Evolutionary conservation across 2,329 filamentous ascomycete genomes (phyloP), one percentile per base, ranked within the genome.

Genomic region (Amylocarpus encephaloides): DNA sequence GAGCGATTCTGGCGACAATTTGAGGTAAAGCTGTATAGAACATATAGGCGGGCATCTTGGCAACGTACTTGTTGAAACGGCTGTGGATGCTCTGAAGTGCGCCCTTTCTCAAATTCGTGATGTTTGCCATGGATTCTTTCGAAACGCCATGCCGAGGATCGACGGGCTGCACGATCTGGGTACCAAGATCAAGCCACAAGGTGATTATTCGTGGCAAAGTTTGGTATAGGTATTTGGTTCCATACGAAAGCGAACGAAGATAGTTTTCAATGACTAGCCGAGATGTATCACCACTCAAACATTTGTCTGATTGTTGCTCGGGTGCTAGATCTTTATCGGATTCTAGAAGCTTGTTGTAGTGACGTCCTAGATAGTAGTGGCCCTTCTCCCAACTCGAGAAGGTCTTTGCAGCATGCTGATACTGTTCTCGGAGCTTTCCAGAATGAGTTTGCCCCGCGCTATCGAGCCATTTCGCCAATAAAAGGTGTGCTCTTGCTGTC

Each of bases 391-490:
- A 98, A 46, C 81, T 81, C 5, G 74, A 71, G 60, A 75, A 73
- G 1, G 80, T 82, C 64, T 79, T 83, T n/a, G 86, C 80, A 1
- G 91, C 91, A 58, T 86, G 80, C 55, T 90, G 85, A 62, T 96
- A 98, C 63, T 88, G 88, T 48, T 83, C 78, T 41, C 88, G 82
- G 56, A 97, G 78, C 3, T 87, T 82, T 40, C 82, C 78, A 3
- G 88, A 87, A 62, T 95, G 87, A 1, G 90, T 95, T 67, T 97
- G 92, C 5, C 93, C 93, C n/a, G 92, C 88, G 49, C 79, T 84
- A 64, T 97, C 94, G 26, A 96, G 83, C 94, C 94, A 99, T 66
- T 96, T 97, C 11, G 93, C 93, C 22, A 96, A 79, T 33, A 97
- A 75, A 7, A 99, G 75, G 64, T 95, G 84, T 19, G 93, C 91